Evolutionary conservation across 225 moss, liverwort and hornwort genomes (phyloP).

Genomic region (Sphagnum contortum): DNA sequence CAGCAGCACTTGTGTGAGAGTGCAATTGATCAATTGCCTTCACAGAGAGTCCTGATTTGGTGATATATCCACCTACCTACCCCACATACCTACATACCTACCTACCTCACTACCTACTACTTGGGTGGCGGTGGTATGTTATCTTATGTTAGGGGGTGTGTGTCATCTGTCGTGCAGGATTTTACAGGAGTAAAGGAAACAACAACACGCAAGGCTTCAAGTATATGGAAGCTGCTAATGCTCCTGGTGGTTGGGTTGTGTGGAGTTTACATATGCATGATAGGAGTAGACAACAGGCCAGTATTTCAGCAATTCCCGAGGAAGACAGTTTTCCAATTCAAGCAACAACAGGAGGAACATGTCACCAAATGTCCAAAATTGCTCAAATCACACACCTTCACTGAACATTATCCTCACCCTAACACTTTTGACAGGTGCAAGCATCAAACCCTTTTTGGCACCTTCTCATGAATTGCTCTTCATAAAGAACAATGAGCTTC

Average conservation of each 20-base stretch:
- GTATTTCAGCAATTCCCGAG: too few relatives aligned
- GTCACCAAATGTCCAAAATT: too few relatives aligned
- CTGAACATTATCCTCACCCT: constrained; percentile 34
- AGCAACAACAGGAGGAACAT: too few relatives aligned
- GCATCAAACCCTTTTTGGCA: not conserved
- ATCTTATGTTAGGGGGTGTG: not conserved
- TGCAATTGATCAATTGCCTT: too few relatives aligned
- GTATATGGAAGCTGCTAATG: constrained; percentile 34
- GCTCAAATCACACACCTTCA: constrained; percentile 2
- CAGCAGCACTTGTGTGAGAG: too few relatives aligned
- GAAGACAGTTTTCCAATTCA: too few relatives aligned
- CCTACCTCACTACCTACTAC: not conserved
- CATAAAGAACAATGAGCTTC: too few relatives aligned
- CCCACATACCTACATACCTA: too few relatives aligned
- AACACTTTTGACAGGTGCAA: constrained; percentile 28
- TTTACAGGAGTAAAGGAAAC: constrained; percentile 22
- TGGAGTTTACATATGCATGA: constrained; percentile 40
- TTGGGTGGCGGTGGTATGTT: not conserved
- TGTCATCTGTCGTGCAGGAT: constrained; percentile 16
- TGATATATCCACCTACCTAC: not conserved
- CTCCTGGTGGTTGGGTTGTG: constrained; percentile 30
- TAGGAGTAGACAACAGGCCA: constrained; percentile 14
- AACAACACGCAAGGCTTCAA: constrained; percentile 13
- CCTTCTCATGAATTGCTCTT: too few relatives aligned
- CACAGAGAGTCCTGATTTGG: too few relatives aligned